Evolutionary conservation across 2,329 filamentous ascomycete genomes (phyloP).

Genomic region (Pseudocercospora crystallina): DNA sequence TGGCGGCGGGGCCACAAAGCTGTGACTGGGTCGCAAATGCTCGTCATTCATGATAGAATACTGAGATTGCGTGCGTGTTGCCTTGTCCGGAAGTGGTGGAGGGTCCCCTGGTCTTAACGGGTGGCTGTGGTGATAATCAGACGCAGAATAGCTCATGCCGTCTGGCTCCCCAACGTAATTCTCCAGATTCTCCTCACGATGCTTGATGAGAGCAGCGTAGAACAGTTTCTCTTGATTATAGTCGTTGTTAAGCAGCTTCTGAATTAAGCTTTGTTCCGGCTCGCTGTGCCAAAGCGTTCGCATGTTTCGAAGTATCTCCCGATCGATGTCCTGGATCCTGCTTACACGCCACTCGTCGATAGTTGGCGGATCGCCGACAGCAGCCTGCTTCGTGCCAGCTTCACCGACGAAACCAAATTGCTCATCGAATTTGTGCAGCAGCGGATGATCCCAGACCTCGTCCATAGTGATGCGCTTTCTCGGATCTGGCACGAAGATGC

Average conservation of each 20-base stretch:
- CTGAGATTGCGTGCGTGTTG: slow-evolving; percentile 52
- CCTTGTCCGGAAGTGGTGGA: slow-evolving; percentile 38
- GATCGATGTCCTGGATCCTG: slow-evolving; percentile 68
- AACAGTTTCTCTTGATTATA: slow-evolving; percentile 89
- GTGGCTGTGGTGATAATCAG: slow-evolving; percentile 80
- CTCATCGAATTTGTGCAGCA: slow-evolving; percentile 77
- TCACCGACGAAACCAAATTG: slow-evolving; percentile 67
- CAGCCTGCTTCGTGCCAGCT: slow-evolving; percentile 47
- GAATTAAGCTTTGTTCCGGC: slow-evolving; percentile 67
- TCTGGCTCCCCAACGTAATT: slow-evolving; percentile 73
- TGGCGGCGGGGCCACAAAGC: slow-evolving; percentile 51
- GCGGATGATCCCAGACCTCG: slow-evolving; percentile 80
- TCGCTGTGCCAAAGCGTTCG: slow-evolving; percentile 90
- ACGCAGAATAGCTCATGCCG: slow-evolving; percentile 73
- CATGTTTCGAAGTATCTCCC: slow-evolving; percentile 79
- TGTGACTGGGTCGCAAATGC: slow-evolving; percentile 48
- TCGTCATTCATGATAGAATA: slow-evolving; percentile 59
- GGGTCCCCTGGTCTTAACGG: slow-evolving; percentile 36
- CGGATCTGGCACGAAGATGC: slow-evolving; percentile 78
- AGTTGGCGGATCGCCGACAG: slow-evolving; percentile 55
- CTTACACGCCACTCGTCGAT: slow-evolving; percentile 64
- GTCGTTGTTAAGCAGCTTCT: slow-evolving; percentile 59
- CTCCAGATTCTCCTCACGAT: slow-evolving; percentile 80
- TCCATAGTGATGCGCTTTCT: slow-evolving; percentile 74
- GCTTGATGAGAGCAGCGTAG: slow-evolving; percentile 79